These are phyloP conservation scores for Passalora sequoiae DNA, from an alignment of 2,329 filamentous ascomycete species.

Conservation along the genomic window DNA sequence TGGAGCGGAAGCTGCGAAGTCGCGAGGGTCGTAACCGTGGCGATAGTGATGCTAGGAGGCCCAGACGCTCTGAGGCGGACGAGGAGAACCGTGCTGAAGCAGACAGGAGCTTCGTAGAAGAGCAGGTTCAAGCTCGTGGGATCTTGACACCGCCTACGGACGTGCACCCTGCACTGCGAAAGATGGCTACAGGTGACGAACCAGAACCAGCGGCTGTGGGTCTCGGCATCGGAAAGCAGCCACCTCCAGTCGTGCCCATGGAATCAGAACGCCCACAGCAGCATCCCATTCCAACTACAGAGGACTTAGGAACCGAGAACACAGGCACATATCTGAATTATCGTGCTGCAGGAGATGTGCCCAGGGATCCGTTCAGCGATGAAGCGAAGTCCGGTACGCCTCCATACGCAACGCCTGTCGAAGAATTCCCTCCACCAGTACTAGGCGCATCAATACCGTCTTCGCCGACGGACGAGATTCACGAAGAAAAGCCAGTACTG, in stretches of 20 bases:
- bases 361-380: conserved; percentile 25
- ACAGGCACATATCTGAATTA: conserved; percentile 6
- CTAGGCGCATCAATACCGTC: conserved; percentile 5
- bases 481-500: conserved; percentile 35
- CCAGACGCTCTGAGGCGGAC: conserved; percentile 46
- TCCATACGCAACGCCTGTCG: conserved; percentile 15
- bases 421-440: conserved; percentile 10
- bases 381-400: conserved; percentile 16
- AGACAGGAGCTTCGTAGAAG: conserved; percentile 22
- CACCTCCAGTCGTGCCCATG: conserved; percentile 3
- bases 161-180: conserved; percentile 34
- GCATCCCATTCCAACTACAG: conserved; percentile 3
- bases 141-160: conserved; percentile 27
- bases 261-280: conserved; percentile 7
- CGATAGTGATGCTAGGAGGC: conserved; percentile 22
- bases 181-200: conserved; percentile 12
- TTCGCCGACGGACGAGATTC: conserved; percentile 34
- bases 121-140: conserved; percentile 24
- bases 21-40: conserved; percentile 57
- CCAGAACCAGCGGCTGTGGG: conserved; percentile 21
- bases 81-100: conserved; percentile 42
- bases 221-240: conserved; percentile 27
- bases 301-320: conserved; percentile 6
- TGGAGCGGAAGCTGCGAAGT: conserved; percentile 60
- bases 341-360: conserved; percentile 2